phyloP scores from a whole-genome alignment of 2,329 filamentous ascomycete genomes.

The Didymella pomorum region DNA sequence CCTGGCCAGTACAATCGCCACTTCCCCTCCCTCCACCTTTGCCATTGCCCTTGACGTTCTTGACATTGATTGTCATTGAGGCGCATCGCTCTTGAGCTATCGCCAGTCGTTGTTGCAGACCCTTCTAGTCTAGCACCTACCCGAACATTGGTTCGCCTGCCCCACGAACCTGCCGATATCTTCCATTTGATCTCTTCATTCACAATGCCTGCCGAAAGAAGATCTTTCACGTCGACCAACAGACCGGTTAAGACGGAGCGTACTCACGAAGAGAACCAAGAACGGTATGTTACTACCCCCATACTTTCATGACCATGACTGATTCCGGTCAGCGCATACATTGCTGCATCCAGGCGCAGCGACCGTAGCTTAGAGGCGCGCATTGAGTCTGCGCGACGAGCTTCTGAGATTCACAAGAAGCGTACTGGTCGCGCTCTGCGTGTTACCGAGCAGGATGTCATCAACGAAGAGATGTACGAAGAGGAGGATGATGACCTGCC shows the following conservation, averaged over 20 bases:
- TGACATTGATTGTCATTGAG: not conserved
- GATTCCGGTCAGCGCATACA: constrained; percentile 73
- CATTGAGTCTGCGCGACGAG: constrained; percentile 84
- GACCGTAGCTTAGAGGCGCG: constrained; percentile 88
- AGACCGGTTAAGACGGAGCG: constrained; percentile 70
- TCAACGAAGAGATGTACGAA: constrained; percentile 95
- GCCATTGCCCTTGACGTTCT: not conserved
- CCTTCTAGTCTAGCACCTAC: too few species aligned
- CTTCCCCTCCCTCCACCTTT: constrained; percentile 31
- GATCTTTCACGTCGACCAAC: constrained; percentile 44
- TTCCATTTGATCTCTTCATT: not conserved
- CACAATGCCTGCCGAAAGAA: constrained; percentile 53
- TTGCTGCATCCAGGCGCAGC: constrained; percentile 85
- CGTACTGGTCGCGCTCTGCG: constrained; percentile 83
- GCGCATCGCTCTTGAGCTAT: too few species aligned
- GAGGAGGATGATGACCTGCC: constrained; percentile 87
- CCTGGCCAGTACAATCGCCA: constrained; percentile 34
- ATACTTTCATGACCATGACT: constrained; percentile 8
- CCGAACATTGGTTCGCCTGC: too few species aligned
- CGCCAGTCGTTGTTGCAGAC: too few species aligned
- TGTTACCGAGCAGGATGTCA: constrained; percentile 85
- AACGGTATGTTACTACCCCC: constrained; percentile 59
- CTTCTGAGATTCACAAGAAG: constrained; percentile 89
- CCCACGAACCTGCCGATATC: not conserved
- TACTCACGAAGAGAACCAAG: constrained; percentile 82